Percentiles rank a stretch among this genome's conserved stretches.
Evolutionary conservation across 169 alveolate genomes (phyloP).

Genomic region (Ichthyophthirius multifiliis): DNA sequence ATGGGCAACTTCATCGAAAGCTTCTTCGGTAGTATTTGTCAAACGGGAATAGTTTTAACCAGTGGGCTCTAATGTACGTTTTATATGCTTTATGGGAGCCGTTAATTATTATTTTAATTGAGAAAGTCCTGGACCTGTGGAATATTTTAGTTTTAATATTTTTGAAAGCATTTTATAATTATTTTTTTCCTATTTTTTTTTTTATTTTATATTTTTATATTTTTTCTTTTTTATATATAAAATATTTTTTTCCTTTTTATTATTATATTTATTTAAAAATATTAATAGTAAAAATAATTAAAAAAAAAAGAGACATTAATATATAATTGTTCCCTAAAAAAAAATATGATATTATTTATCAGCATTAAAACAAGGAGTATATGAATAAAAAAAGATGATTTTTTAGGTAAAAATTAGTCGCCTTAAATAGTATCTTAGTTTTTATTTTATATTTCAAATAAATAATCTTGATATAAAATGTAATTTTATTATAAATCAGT

Average conservation of each 20-base stretch:
- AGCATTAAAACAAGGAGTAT: too few species aligned
- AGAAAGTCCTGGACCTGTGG: neutral
- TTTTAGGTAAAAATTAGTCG: too few species aligned
- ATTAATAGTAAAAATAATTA: too few species aligned
- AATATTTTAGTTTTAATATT: neutral
- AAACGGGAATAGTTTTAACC: constrained; percentile 6
- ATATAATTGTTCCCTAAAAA: too few species aligned
- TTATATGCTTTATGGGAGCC: constrained; percentile 13
- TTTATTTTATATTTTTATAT: neutral
- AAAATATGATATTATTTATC: too few species aligned
- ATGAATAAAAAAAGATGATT: too few species aligned
- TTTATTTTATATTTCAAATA: too few species aligned
- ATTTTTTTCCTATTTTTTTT: neutral
- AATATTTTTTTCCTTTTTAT: neutral
- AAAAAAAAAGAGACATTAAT: too few species aligned
- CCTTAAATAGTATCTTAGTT: too few species aligned
- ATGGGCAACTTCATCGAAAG: constrained; percentile 40
- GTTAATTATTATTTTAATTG: neutral
- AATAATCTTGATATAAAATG: too few species aligned
- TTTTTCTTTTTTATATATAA: neutral
- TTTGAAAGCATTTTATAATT: neutral
- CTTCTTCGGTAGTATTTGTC: constrained; percentile 37
- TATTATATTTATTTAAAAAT: too few species aligned
- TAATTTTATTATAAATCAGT: too few species aligned
- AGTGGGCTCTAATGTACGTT: constrained; percentile 10